Evolutionary conservation across 805 yeast genomes (phyloP).

Genomic region (Saccharomycopsis microspora): DNA sequence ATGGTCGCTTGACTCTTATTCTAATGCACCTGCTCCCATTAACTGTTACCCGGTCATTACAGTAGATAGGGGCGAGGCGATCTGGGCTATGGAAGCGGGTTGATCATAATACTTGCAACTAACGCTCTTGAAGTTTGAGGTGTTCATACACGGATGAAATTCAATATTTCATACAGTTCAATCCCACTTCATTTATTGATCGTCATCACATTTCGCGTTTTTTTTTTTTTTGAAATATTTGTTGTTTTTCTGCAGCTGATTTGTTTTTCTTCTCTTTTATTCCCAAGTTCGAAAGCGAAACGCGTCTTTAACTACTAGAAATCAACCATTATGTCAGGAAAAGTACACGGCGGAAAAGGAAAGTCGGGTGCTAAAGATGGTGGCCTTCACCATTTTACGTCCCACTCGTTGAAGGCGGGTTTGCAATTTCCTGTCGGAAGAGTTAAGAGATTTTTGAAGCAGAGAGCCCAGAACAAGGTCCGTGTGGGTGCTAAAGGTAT

Average conservation of each 20-base stretch:
- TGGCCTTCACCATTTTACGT: constrained; percentile 27
- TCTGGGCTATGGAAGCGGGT: no score
- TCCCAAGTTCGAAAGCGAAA: background rate
- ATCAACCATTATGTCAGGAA: constrained; percentile 64
- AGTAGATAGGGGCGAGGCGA: no score
- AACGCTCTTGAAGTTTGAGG: no score
- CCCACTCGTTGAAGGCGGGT: constrained; percentile 90
- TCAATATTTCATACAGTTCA: no score
- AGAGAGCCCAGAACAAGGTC: constrained; percentile 73
- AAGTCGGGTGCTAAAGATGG: constrained; percentile 77
- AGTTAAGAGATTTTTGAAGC: constrained; percentile 91
- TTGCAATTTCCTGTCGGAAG: constrained; percentile 97
- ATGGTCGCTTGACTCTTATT: no score
- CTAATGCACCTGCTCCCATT: no score
- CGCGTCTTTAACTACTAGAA: background rate
- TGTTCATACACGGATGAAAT: no score
- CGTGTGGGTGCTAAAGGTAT: constrained; percentile 67
- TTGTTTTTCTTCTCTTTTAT: constrained; percentile 4
- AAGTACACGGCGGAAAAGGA: constrained; percentile 95
- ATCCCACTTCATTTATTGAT: no score
- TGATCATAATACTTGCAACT: no score
- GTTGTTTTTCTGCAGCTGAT: constrained; percentile 4
- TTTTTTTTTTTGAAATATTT: background rate
- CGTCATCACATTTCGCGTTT: background rate
- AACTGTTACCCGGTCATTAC: no score